Evolutionary conservation across 2,329 filamentous ascomycete genomes (phyloP).

Genomic region (Clonostachys sp.): DNA sequence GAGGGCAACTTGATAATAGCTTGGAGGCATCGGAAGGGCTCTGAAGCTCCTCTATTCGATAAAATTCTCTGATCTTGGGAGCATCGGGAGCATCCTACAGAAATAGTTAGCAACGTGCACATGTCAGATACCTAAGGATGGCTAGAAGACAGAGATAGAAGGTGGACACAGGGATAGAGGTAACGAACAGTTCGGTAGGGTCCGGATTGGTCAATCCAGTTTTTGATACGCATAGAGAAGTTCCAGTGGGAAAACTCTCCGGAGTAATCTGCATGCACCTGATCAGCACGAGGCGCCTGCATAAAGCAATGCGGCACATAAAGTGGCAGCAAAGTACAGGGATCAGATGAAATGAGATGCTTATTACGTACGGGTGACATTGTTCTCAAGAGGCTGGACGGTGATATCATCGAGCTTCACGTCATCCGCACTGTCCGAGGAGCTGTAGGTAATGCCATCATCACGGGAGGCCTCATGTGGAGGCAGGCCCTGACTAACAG

Average conservation of each 20-base stretch:
- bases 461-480: conserved; percentile 1
- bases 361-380: conserved; percentile 27
- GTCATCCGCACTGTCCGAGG: conserved; percentile 3
- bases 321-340: background rate
- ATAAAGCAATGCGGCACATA: background rate
- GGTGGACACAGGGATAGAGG: background rate
- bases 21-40: conserved; percentile 22
- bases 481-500: conserved; percentile 25
- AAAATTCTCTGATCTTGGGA: conserved; percentile 31
- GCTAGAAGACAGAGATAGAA: background rate
- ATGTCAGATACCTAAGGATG: background rate
- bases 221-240: conserved; percentile 44
- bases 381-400: conserved; percentile 32
- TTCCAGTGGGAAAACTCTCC: conserved; percentile 50
- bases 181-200: background rate
- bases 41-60: conserved; percentile 38
- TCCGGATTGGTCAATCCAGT: conserved; percentile 35
- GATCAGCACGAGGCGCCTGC: background rate
- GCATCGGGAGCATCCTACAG: conserved; percentile 8
- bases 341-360: background rate
- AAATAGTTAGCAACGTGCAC: too few species aligned
- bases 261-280: conserved; percentile 33
- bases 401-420: conserved; percentile 26
- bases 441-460: conserved; percentile 3
- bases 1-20: conserved; percentile 24